phyloP scores from a whole-genome alignment of 2,329 filamentous ascomycete genomes.

The Geosmithia flava region DNA sequence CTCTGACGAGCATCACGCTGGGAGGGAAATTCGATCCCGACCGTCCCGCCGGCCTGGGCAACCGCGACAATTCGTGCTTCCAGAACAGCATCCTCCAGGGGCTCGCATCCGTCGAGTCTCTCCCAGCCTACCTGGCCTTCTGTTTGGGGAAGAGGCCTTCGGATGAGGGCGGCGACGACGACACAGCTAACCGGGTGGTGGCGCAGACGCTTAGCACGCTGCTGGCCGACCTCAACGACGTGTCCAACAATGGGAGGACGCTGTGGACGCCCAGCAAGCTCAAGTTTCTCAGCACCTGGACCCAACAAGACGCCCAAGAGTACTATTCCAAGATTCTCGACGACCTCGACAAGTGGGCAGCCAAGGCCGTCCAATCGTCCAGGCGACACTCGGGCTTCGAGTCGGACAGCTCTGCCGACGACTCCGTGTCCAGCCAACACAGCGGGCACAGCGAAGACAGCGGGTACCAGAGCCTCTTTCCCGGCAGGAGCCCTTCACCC shows the following conservation, averaged over 20 bases:
- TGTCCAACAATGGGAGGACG: constrained; percentile 58
- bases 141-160: constrained; percentile 19
- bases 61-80: constrained; percentile 93
- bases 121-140: constrained; percentile 52
- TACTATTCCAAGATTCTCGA: constrained; percentile 88
- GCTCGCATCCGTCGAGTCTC: constrained; percentile 60
- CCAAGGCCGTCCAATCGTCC: constrained; percentile 24
- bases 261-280: constrained; percentile 73
- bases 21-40: constrained; percentile 25
- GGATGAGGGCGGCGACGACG: constrained; percentile 9
- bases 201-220: constrained; percentile 47
- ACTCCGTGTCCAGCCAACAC: constrained; percentile 19
- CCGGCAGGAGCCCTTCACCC: constrained; percentile 8
- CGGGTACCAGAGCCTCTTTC: constrained; percentile 36
- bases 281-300: constrained; percentile 89
- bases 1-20: constrained; percentile 32
- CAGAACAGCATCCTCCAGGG: constrained; percentile 92
- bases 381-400: constrained; percentile 25
- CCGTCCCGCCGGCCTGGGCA: constrained; percentile 61
- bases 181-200: constrained; percentile 15
- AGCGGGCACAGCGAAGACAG: constrained; percentile 45
- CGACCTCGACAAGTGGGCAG: constrained; percentile 68
- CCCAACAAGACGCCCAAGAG: constrained; percentile 96
- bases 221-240: constrained; percentile 57
- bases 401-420: constrained; percentile 23